Base-by-base conservation (phyloP, 768 basidiomycete genomes). In the Sistotremastrum suecicum region DNA sequence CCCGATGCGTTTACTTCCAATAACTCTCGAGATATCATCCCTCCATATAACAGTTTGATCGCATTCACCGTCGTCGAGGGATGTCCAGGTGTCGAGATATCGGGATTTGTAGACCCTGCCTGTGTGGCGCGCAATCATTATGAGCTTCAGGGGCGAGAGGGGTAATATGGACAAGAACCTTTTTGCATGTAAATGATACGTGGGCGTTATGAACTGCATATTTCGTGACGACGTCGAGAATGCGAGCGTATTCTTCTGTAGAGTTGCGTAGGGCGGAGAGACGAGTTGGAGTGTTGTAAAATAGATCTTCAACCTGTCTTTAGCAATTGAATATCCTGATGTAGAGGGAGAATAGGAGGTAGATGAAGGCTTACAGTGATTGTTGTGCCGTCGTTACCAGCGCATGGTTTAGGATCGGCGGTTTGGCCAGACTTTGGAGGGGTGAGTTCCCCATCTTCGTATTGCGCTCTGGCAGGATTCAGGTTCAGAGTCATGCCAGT, bases 141-240 rank as follows among this genome's bases (percentile, higher is more conserved):
- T 35, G 8, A 3, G 41, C 34, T 47, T n/a, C 10, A 37, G 9
- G 29, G 5, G 37, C 7, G 37, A 48, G 36, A n/a, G 30, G 36
- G 31, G 36, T 7, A n/a, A 28, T 5, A 40, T 10, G 20, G 28
- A 34, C 20, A 36, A 42, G 29, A 37, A 83, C 89, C 75, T 97
- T 98, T 61, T 86, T 92, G 70, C 92, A 97, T 0, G 78, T 69
- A 64, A 97, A 94, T 0, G 90, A 73, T 3, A 91, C 77, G 7
- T 72, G 75, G 0, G 94, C 76, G 58, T 99, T 98, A 59, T 99
- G 95, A 7, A 92, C 71, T 0, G 95, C 89, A 57, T 99, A 99
- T 50, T 83, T 85, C 2, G 86, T 87, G 30, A 98, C 69, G 7
- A 98, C 86, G 50, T 94, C 88, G 2, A 98, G 69, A 38, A 98